Evolutionary conservation across 202 grass and related monocot species (phyloP).

Genomic region (Bolboschoenoplectus hybrid): DNA sequence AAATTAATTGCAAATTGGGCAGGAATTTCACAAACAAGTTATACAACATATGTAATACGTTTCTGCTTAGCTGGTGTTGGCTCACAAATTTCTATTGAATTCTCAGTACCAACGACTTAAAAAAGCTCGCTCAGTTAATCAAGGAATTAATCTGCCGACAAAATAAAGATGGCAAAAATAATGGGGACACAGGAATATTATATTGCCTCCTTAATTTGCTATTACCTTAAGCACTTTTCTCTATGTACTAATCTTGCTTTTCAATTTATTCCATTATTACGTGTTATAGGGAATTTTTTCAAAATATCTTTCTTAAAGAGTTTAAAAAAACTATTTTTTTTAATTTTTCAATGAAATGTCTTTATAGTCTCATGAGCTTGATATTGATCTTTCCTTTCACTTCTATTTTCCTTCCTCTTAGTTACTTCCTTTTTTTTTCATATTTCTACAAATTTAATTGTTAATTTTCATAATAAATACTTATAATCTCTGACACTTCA

Average conservation of each 20-base stretch:
- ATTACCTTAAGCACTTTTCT: neutral
- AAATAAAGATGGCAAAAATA: neutral
- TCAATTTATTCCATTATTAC: neutral
- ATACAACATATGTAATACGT: neutral
- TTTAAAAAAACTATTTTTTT: neutral
- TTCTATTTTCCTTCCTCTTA: neutral
- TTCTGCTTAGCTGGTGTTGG: neutral
- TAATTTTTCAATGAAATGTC: neutral
- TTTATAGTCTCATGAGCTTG: neutral
- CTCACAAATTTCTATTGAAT: slow-evolving; percentile 4
- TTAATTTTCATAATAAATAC: neutral
- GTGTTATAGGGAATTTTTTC: neutral
- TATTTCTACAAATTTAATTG: neutral
- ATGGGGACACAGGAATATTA: neutral
- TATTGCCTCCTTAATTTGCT: neutral
- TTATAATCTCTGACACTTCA: too few relatives aligned
- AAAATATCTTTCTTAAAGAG: neutral
- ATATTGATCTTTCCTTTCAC: neutral
- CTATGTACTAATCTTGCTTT: neutral
- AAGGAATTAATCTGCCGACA: neutral
- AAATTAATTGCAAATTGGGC: neutral
- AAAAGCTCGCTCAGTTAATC: neutral
- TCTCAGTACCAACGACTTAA: neutral
- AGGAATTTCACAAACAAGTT: neutral
- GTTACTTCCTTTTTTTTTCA: neutral